A percentile compares a stretch with the other conserved stretches of the same genome.
Conservation (phyloP, 2,329 filamentous ascomycete species). For the Clarireedia sp. region DNA sequence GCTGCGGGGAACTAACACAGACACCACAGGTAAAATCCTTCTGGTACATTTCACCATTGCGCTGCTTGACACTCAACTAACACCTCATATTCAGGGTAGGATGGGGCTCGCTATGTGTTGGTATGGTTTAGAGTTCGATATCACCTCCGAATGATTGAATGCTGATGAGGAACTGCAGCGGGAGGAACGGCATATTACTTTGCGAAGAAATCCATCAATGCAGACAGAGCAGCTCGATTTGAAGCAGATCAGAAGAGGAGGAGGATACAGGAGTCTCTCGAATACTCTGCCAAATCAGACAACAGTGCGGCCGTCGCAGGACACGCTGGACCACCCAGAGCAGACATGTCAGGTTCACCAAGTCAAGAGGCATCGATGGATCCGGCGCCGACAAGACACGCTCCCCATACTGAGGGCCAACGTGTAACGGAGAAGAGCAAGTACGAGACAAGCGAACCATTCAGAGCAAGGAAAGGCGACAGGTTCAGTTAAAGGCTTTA, state of each 20-base stretch:
- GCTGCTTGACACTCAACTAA: constrained; percentile 14
- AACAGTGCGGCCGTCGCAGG: constrained; percentile 31
- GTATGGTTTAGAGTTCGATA: constrained; percentile 40
- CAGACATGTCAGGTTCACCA: constrained; percentile 51
- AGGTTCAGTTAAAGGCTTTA: constrained; percentile 54
- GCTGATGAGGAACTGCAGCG: constrained; percentile 40
- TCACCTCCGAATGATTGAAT: constrained; percentile 7
- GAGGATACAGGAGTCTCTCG: constrained; percentile 47
- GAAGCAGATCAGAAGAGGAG: constrained; percentile 55
- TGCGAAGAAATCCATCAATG: constrained; percentile 90
- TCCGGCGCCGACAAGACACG: constrained; percentile 79
- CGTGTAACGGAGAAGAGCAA: constrained; percentile 72
- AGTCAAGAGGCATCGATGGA: constrained; percentile 65
- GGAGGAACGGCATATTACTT: constrained; percentile 92
- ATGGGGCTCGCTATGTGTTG: constrained; percentile 82
- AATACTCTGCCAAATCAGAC: constrained; percentile 35
- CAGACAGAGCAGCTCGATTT: constrained; percentile 68
- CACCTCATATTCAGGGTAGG: constrained; percentile 57
- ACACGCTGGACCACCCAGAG: constrained; percentile 46
- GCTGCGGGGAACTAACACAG: constrained; percentile 13
- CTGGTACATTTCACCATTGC: constrained; percentile 41
- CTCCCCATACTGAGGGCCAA: constrained; percentile 61
- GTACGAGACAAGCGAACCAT: constrained; percentile 75
- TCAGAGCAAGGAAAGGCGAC: constrained; percentile 74
- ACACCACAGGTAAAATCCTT: constrained; percentile 54